A percentile compares a stretch with the other conserved stretches of the same genome.
phyloP scores from a whole-genome alignment of 768 basidiomycete genomes.

The Lactarius tabidus region DNA sequence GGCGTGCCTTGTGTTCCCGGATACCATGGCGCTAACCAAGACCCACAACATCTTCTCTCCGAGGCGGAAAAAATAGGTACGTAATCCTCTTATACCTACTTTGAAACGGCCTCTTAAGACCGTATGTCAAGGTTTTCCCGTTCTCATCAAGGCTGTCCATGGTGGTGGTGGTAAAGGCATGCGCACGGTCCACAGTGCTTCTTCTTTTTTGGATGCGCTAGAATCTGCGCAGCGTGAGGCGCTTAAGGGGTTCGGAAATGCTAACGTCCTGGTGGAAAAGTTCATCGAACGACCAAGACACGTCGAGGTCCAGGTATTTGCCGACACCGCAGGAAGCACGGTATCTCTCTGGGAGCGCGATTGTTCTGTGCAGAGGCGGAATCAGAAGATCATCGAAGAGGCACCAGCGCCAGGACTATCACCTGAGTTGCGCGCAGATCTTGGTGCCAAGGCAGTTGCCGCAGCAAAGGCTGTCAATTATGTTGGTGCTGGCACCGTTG shows the following conservation, averaged over 20 bases:
- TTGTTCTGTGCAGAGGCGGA: constrained; percentile 86
- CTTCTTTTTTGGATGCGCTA: constrained; percentile 74
- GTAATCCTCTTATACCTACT: not conserved
- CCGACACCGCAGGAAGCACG: constrained; percentile 70
- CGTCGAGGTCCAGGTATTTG: constrained; percentile 94
- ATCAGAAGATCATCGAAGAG: constrained; percentile 96
- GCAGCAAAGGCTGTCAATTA: constrained; percentile 93
- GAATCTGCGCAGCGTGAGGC: constrained; percentile 89
- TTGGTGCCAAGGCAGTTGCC: constrained; percentile 83
- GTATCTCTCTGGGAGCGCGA: constrained; percentile 97
- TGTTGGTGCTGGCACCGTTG: constrained; percentile 90
- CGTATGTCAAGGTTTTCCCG: constrained; percentile 63
- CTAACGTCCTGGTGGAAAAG: constrained; percentile 83
- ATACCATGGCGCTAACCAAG: constrained; percentile 84
- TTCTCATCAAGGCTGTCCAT: constrained; percentile 94
- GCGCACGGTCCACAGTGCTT: constrained; percentile 68
- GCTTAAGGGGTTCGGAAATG: constrained; percentile 81
- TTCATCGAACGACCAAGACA: constrained; percentile 85
- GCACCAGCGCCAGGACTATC: constrained; percentile 90
- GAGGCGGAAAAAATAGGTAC: constrained; percentile 70
- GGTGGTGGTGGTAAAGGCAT: constrained; percentile 97
- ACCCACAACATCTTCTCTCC: constrained; percentile 60
- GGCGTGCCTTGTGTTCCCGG: constrained; percentile 93
- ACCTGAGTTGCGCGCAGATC: constrained; percentile 69
- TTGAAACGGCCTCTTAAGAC: not conserved